phyloP scores from a whole-genome alignment of 179 eudicot species.

The Spergularia azorica region DNA sequence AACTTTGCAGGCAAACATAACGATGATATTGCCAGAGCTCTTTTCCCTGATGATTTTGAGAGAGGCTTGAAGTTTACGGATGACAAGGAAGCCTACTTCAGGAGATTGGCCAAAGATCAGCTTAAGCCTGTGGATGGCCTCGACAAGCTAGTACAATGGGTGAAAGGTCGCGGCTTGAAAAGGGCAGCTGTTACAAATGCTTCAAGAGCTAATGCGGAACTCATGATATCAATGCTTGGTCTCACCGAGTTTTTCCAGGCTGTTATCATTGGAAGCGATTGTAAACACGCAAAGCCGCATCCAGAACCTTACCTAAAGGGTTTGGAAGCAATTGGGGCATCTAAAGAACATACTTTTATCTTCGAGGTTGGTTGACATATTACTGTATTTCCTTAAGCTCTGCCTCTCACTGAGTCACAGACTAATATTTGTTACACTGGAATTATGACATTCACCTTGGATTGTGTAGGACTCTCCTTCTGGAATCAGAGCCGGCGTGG shows the following conservation, averaged over 20 bases:
- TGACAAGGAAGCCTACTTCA: slow-evolving; percentile 82
- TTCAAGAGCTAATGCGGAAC: slow-evolving; percentile 81
- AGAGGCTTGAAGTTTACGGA: slow-evolving; percentile 64
- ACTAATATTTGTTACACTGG: not conserved
- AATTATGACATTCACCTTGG: slow-evolving; percentile 9
- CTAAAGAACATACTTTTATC: slow-evolving; percentile 81
- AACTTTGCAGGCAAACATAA: slow-evolving; percentile 85
- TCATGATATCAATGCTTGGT: slow-evolving; percentile 74
- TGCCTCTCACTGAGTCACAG: too few relatives aligned
- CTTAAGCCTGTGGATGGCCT: slow-evolving; percentile 67
- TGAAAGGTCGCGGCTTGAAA: slow-evolving; percentile 72
- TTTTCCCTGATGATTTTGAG: slow-evolving; percentile 80
- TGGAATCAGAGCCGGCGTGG: slow-evolving; percentile 94
- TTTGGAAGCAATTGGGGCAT: slow-evolving; percentile 63
- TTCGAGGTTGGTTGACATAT: slow-evolving; percentile 56
- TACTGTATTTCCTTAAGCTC: too few relatives aligned
- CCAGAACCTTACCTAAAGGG: slow-evolving; percentile 91
- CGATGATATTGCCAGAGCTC: slow-evolving; percentile 65
- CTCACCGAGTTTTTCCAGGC: slow-evolving; percentile 77
- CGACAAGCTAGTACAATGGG: slow-evolving; percentile 69
- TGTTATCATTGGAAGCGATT: slow-evolving; percentile 71
- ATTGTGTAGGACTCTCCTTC: slow-evolving; percentile 76
- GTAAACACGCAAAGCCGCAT: slow-evolving; percentile 88
- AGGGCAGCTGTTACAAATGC: slow-evolving; percentile 97
- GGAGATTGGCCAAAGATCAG: slow-evolving; percentile 74